Percentiles rank a stretch among this genome's conserved stretches.
Conservation (phyloP, 495 filamentous ascomycete species). For the Hypomontagnella submonticulosa region DNA sequence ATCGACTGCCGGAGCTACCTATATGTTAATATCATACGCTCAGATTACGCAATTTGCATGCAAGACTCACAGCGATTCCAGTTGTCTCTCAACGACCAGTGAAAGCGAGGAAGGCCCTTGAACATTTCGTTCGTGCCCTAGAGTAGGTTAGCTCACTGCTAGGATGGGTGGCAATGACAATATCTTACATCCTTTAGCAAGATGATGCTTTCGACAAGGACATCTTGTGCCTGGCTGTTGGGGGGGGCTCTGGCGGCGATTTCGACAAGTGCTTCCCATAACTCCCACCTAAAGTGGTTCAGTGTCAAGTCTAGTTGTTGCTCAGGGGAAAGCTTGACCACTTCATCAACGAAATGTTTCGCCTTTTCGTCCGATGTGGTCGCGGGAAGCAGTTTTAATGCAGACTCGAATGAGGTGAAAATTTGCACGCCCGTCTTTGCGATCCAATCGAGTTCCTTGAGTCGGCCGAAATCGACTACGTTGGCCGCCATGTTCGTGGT, state of each 20-base stretch:
- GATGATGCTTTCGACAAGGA: constrained; percentile 1
- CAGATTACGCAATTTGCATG: too few relatives aligned
- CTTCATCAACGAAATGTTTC: neutral
- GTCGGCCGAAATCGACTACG: neutral
- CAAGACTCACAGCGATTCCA: constrained; percentile 10
- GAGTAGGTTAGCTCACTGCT: too few relatives aligned
- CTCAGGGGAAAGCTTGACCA: neutral
- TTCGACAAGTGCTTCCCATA: neutral
- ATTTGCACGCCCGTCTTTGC: neutral
- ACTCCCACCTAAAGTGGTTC: constrained; percentile 4
- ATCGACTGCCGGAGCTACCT: neutral
- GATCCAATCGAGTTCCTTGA: neutral
- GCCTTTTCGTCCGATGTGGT: neutral
- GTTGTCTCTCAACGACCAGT: neutral
- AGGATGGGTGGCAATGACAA: too few relatives aligned
- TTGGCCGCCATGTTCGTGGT: neutral
- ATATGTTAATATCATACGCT: neutral
- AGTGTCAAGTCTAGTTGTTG: neutral
- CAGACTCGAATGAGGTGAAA: neutral
- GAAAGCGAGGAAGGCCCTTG: neutral
- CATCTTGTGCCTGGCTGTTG: constrained; percentile 1
- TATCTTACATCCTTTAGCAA: constrained; percentile 8
- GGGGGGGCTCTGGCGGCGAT: constrained; percentile 2
- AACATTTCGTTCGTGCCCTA: neutral
- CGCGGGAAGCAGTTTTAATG: neutral